Conservation (phyloP, 176 grass and related monocot species). For the Triticum urartu region DNA sequence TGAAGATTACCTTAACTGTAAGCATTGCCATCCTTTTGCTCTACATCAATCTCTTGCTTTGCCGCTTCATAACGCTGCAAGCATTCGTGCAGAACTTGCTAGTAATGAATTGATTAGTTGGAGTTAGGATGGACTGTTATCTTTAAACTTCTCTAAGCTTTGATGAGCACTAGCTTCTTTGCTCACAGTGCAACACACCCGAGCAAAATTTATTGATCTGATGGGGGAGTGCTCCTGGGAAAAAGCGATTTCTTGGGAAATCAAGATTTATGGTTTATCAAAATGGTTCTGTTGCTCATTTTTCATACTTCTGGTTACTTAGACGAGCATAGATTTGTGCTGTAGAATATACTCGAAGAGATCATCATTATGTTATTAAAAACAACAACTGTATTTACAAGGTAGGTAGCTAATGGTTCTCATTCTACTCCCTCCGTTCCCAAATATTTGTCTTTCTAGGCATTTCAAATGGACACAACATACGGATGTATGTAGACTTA, state of each 20-base stretch:
- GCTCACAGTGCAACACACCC: background rate
- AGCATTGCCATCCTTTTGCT: background rate
- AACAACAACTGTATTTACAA: background rate
- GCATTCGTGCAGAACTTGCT: background rate
- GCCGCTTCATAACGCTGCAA: background rate
- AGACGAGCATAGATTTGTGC: background rate
- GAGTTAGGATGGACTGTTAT: background rate
- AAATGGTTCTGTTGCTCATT: background rate
- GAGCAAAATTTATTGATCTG: background rate
- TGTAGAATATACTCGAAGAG: background rate
- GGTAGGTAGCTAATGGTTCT: background rate
- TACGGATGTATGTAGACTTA: too few relatives aligned
- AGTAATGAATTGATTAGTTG: background rate
- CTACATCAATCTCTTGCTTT: conserved; percentile 1
- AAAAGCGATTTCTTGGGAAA: background rate
- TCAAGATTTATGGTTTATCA: background rate
- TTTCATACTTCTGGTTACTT: background rate
- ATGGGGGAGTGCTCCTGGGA: background rate
- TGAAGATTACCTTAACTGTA: conserved; percentile 97
- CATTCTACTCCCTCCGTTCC: background rate
- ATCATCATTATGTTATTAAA: background rate
- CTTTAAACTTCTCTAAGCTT: background rate
- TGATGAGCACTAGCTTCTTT: background rate
- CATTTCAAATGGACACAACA: too few relatives aligned
- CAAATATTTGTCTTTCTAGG: too few relatives aligned